Evolutionary conservation across 2,329 filamentous ascomycete genomes (phyloP).

Genomic region (Ophiosphaerella herpotricha): DNA sequence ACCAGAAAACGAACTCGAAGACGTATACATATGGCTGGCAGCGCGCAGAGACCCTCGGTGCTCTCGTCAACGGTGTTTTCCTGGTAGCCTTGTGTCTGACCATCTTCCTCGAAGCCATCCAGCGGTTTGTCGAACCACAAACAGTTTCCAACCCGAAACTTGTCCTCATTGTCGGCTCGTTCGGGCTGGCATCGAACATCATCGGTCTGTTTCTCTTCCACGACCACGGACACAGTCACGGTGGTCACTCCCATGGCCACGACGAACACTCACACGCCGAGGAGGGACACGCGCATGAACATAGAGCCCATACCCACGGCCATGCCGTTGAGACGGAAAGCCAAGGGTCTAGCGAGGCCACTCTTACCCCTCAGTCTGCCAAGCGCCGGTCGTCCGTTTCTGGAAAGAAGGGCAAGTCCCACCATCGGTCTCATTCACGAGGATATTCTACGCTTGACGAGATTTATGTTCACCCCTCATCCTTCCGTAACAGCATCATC

Average conservation of each 20-base stretch:
- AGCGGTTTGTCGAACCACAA: slow-evolving; percentile 88
- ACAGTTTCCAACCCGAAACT: slow-evolving; percentile 83
- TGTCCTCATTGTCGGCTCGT: slow-evolving; percentile 85
- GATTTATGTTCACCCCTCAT: slow-evolving; percentile 84
- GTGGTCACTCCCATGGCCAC: slow-evolving; percentile 57
- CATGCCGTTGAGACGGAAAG: slow-evolving; percentile 59
- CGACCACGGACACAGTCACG: slow-evolving; percentile 86
- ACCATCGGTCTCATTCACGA: slow-evolving; percentile 63
- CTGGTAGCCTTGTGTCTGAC: slow-evolving; percentile 94
- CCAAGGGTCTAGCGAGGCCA: slow-evolving; percentile 22
- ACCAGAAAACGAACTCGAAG: slow-evolving; percentile 77
- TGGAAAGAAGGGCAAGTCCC: slow-evolving; percentile 55
- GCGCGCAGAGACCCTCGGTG: slow-evolving; percentile 93
- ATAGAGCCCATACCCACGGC: slow-evolving; percentile 52
- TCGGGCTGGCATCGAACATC: slow-evolving; percentile 86
- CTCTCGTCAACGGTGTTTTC: slow-evolving; percentile 96
- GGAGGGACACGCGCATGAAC: slow-evolving; percentile 54
- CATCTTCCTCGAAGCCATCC: slow-evolving; percentile 93
- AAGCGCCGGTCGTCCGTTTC: slow-evolving; percentile 31
- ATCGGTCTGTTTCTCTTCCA: slow-evolving; percentile 89
- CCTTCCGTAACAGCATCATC: slow-evolving; percentile 91
- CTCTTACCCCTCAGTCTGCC: slow-evolving; percentile 15
- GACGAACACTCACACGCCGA: slow-evolving; percentile 54
- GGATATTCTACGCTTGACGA: slow-evolving; percentile 64
- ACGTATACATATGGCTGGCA: slow-evolving; percentile 98